Conservation (phyloP, 2,329 filamentous ascomycete genomes). For the Colletotrichum gloeosporioides region DNA sequence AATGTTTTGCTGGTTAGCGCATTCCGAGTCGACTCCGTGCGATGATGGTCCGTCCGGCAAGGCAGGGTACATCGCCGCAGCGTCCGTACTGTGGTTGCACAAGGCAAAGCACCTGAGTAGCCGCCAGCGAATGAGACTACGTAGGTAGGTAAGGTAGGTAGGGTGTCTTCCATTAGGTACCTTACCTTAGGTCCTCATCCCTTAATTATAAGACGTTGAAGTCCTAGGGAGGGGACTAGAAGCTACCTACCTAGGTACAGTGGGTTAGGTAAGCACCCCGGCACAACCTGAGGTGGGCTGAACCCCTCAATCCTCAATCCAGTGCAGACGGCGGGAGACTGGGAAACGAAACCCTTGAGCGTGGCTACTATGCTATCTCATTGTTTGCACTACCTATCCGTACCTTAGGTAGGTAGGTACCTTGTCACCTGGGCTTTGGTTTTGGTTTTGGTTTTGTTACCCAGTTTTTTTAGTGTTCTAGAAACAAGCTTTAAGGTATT, state of each 20-base stretch:
- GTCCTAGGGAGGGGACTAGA: neutral
- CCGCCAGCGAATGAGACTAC: neutral
- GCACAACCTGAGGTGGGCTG: neutral
- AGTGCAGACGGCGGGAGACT: too few species aligned
- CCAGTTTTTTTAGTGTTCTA: too few species aligned
- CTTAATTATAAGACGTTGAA: neutral
- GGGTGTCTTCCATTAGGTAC: neutral
- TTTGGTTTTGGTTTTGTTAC: too few species aligned
- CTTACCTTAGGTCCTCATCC: neutral
- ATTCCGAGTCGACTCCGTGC: neutral
- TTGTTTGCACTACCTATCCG: neutral
- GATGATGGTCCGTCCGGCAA: neutral
- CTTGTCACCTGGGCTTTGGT: neutral
- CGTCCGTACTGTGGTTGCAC: neutral
- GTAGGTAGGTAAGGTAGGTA: neutral
- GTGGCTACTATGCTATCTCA: neutral
- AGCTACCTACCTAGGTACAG: neutral
- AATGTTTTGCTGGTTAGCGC: neutral
- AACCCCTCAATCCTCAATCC: too few species aligned
- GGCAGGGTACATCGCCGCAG: neutral
- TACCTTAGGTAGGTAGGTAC: too few species aligned
- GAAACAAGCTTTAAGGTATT: too few species aligned
- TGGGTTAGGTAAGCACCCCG: too few species aligned
- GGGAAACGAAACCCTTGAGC: neutral
- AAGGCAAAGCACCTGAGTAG: neutral